phyloP scores from a whole-genome alignment of 2,329 filamentous ascomycete genomes.

The Ustilaginoidea virens region DNA sequence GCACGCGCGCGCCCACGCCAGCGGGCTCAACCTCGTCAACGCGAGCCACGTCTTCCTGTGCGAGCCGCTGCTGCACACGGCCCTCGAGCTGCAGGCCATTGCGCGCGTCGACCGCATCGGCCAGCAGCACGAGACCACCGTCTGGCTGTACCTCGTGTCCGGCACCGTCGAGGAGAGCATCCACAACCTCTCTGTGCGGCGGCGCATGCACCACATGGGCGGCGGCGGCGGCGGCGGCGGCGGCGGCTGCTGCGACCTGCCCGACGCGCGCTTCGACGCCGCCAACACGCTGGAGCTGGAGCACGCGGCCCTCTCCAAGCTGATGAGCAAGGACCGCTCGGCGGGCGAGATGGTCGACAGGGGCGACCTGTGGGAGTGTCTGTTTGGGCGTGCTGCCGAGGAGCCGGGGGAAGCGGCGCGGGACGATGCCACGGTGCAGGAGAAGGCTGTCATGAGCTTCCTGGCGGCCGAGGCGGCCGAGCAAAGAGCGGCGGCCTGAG shows the following conservation, averaged over 20 bases:
- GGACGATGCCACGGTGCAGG: constrained; percentile 14
- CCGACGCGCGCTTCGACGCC: constrained; percentile 54
- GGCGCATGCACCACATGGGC: constrained; percentile 65
- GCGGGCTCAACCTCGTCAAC: constrained; percentile 80
- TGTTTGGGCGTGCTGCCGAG: constrained; percentile 49
- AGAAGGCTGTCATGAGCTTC: constrained; percentile 23
- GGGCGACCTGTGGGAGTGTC: constrained; percentile 73
- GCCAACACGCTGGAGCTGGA: constrained; percentile 78
- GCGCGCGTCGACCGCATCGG: constrained; percentile 91
- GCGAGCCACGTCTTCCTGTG: constrained; percentile 90
- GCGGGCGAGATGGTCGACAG: constrained; percentile 69
- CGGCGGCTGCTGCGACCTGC: constrained; percentile 24
- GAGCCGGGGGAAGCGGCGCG: constrained; percentile 11
- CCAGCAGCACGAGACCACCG: constrained; percentile 72
- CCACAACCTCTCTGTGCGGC: constrained; percentile 67
- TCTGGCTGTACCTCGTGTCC: constrained; percentile 89
- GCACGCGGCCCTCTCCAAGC: constrained; percentile 49
- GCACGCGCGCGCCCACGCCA: constrained; percentile 76
- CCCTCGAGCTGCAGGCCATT: constrained; percentile 87
- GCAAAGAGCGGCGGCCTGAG: neutral
- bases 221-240: constrained; percentile 23
- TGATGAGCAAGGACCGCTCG: constrained; percentile 54
- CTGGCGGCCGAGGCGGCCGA: constrained; percentile 29
- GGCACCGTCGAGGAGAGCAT: constrained; percentile 88
- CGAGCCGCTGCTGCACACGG: constrained; percentile 85